phyloP scores from a whole-genome alignment of 2,329 filamentous ascomycete species.

The Emergomyces orientalis region DNA sequence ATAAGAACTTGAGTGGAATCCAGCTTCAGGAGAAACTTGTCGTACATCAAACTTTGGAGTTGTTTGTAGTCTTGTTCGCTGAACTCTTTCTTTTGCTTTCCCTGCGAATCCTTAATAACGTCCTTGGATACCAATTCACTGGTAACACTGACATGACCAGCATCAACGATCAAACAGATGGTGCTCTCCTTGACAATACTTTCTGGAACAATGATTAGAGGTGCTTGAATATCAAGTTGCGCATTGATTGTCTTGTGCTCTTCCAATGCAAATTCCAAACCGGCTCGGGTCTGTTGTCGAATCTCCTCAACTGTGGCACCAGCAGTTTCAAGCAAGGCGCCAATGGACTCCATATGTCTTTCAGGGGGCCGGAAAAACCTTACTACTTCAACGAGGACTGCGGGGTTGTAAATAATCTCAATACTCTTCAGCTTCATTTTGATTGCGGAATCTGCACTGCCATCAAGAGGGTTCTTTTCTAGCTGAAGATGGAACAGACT shows the following conservation, averaged over 20 bases:
- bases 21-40: conserved; percentile 88
- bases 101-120: conserved; percentile 82
- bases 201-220: conserved; percentile 91
- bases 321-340: conserved; percentile 87
- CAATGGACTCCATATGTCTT: conserved; percentile 96
- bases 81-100: conserved; percentile 79
- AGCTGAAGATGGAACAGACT: conserved; percentile 88
- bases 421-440: conserved; percentile 88
- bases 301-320: conserved; percentile 92
- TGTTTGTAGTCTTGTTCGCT: conserved; percentile 80
- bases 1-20: conserved; percentile 93
- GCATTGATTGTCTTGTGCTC: conserved; percentile 98
- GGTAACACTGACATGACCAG: conserved; percentile 87
- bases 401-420: conserved; percentile 96
- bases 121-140: conserved; percentile 88
- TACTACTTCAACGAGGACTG: conserved; percentile 78
- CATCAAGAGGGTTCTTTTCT: conserved; percentile 91
- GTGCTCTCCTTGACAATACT: conserved; percentile 74
- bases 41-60: conserved; percentile 91
- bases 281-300: conserved; percentile 88
- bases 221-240: conserved; percentile 87
- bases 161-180: conserved; percentile 87
- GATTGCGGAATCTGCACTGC: conserved; percentile 80
- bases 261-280: conserved; percentile 88
- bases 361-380: conserved; percentile 96